Conservation (phyloP, 352 stramenopile genomes). For the Pythium guiyangense region DNA sequence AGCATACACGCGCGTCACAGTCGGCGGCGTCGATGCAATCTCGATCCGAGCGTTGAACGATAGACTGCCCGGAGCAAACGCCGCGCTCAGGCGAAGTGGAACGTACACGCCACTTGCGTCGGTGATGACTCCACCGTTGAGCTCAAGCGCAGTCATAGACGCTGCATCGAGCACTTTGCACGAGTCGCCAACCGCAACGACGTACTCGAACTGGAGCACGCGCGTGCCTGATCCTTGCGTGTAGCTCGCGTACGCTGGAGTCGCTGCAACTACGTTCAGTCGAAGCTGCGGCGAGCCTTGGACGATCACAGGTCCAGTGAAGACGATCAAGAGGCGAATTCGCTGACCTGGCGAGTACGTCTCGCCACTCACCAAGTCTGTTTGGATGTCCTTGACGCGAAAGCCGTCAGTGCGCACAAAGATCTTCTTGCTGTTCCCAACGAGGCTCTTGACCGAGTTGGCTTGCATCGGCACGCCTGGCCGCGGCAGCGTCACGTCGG, state of each 20-base stretch:
- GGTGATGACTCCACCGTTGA: constrained; percentile 51
- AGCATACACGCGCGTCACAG: constrained; percentile 35
- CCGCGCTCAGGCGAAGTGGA: constrained; percentile 32
- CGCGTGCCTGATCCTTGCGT: constrained; percentile 38
- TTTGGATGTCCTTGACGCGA: constrained; percentile 25
- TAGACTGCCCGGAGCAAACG: constrained; percentile 30
- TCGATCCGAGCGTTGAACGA: constrained; percentile 35
- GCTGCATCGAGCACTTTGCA: constrained; percentile 41
- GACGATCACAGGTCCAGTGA: constrained; percentile 40
- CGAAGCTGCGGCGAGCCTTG: constrained; percentile 40
- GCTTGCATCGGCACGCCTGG: constrained; percentile 36
- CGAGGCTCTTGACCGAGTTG: constrained; percentile 51
- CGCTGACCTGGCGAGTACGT: constrained; percentile 59
- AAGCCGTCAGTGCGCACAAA: constrained; percentile 63
- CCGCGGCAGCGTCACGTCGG: constrained; percentile 42
- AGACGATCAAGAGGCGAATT: constrained; percentile 45
- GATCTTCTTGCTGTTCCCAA: constrained; percentile 52
- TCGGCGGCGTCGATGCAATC: constrained; percentile 38
- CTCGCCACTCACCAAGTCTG: constrained; percentile 31
- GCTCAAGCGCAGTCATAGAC: constrained; percentile 34
- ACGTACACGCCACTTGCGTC: constrained; percentile 37
- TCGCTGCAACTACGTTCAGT: constrained; percentile 35
- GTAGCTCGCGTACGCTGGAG: constrained; percentile 42
- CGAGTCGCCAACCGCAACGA: constrained; percentile 39
- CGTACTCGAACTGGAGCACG: constrained; percentile 49